Evolutionary conservation across 495 filamentous ascomycete species (phyloP), one percentile per base, ranked within the genome.

Genomic region (Rostrohypoxylon terebratum): DNA sequence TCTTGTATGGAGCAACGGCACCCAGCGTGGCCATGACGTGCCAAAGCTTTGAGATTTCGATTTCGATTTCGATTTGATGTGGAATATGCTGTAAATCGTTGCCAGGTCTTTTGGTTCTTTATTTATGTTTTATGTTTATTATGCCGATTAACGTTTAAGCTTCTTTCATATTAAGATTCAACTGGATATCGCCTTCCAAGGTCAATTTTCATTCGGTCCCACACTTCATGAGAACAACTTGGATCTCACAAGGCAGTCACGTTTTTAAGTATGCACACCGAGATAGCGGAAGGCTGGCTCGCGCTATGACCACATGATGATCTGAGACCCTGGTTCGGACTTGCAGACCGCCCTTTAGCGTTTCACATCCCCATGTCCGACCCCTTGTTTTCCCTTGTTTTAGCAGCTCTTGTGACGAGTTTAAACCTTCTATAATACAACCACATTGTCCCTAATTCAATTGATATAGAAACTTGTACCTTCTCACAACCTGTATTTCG

Each of bases 231-330:
- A 51, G 47, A 34, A 54, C 48, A 48, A 53, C 33, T 18, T 18
- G 48, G 51, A 48, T 54, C 58, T 36, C 33, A 57, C 58, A 53
- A 63, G 59, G 47, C 59, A 16, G 59, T 69, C 66, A 69, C 66
- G 66, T 69, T 69, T 69, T 69, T 69, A 69, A 63, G 59, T 47
- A 69, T 8, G 44, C 51, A 59, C 48, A 14, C 34, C 31, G 40
- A 48, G 59, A 50, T 36, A 33, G 25, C 55, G 66, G 28, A 21
- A 21, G 59, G 66, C 59, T 69, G 66, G 58, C 21, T 21, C 8
- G 36, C 20, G 66, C 59, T 69, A 53, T 44, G 57, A 40, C 66
- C 66, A 63, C 59, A 55, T 68, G 25, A 20, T 45, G 57, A 16
- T 40, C 66, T 48, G 50, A 42, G 23, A 59, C 25, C 48, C 44